These are phyloP conservation scores for Xanthoceras sorbifolium DNA, from an alignment of 345 rosid species.

Conservation along the genomic window DNA sequence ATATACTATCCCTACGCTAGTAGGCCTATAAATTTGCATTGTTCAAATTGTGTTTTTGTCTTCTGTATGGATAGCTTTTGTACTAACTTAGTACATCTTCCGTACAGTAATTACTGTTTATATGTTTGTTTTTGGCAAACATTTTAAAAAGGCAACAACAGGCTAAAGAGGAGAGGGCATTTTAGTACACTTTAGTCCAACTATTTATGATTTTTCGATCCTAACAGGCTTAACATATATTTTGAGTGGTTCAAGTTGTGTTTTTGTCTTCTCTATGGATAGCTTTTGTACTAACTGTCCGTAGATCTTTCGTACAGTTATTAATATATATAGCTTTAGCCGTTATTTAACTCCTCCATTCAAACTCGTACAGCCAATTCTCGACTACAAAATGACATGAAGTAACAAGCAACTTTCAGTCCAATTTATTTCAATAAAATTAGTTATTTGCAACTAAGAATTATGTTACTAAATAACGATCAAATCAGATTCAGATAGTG, in stretches of 20 bases:
- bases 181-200: neutral
- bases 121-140: too few species aligned
- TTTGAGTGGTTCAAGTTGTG: too few species aligned
- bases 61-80: neutral
- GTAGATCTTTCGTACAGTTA: neutral
- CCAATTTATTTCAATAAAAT: neutral
- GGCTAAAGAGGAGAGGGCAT: neutral
- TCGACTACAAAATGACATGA: neutral
- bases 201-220: neutral
- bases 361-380: neutral
- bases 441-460: neutral
- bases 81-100: neutral
- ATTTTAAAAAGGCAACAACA: neutral
- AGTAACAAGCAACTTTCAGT: neutral
- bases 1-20: neutral
- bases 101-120: neutral
- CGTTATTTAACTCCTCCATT: neutral
- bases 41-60: neutral
- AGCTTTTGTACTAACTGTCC: too few species aligned
- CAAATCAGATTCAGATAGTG: neutral
- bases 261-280: too few species aligned
- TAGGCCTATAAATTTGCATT: neutral
- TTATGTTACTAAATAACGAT: neutral
- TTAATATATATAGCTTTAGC: neutral
- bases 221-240: neutral